Evolutionary conservation across 257 asterid species (phyloP).

Genomic region (Penstemon newberryi): DNA sequence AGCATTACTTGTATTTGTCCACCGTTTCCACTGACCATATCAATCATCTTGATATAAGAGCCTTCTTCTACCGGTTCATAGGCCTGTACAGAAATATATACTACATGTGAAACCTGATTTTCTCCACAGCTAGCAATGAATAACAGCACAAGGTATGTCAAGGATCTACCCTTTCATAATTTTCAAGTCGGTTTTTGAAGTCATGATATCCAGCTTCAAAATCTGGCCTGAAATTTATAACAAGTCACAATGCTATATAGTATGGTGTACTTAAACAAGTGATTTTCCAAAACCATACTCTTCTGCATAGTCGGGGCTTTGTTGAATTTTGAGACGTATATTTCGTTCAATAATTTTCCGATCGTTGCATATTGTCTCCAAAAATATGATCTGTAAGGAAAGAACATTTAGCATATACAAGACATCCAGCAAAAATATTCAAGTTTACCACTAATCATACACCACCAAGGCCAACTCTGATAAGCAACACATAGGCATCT

Average conservation of each 20-base stretch:
- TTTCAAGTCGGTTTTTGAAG: slow-evolving; percentile 85
- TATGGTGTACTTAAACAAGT: slow-evolving; percentile 21
- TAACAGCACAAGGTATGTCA: slow-evolving; percentile 30
- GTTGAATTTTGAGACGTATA: slow-evolving; percentile 99
- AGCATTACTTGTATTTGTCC: slow-evolving; percentile 89
- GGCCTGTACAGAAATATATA: slow-evolving; percentile 48
- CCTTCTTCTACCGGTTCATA: slow-evolving; percentile 99
- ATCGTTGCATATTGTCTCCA: slow-evolving; percentile 95
- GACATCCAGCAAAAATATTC: slow-evolving; percentile 21
- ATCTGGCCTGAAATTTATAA: slow-evolving; percentile 81
- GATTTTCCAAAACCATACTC: slow-evolving; percentile 51
- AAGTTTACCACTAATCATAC: slow-evolving; percentile 2
- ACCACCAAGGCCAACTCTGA: slow-evolving; percentile 20
- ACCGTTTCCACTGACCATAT: slow-evolving; percentile 96
- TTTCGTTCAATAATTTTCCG: slow-evolving; percentile 84
- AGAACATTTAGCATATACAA: slow-evolving; percentile 28
- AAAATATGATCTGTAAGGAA: slow-evolving; percentile 72
- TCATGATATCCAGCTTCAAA: slow-evolving; percentile 97
- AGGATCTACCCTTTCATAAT: slow-evolving; percentile 80
- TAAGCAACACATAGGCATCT: slow-evolving; percentile 21
- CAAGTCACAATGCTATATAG: slow-evolving; percentile 30
- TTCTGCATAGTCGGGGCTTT: slow-evolving; percentile 98
- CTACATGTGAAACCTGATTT: slow-evolving; percentile 25
- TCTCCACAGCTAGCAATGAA: slow-evolving; percentile 13
- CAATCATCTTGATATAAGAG: slow-evolving; percentile 96